Evolutionary conservation across 495 filamentous ascomycete genomes (phyloP), one percentile per base, ranked within the genome.

Genomic region (Halenospora varia): DNA sequence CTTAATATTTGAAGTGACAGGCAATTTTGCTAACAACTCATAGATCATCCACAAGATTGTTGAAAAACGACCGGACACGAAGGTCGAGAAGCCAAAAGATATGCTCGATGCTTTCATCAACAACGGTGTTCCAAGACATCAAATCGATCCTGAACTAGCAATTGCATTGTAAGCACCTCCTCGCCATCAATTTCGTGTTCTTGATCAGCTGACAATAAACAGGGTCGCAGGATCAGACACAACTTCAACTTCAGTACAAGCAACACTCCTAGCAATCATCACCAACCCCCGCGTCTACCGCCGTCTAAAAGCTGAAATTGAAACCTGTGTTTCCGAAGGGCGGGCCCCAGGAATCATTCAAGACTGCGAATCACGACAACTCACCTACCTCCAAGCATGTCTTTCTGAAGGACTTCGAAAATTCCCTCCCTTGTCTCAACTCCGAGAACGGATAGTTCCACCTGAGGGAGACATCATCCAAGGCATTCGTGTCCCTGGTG

Each of bases 201-300:
- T n/a, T n/a, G n/a, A n/a, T n/a, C n/a, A n/a, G n/a, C n/a, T n/a
- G n/a, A n/a, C n/a, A n/a, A n/a, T 10, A 35, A n/a, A 73, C 95
- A 97, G 59, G n/a, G 48, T 53, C 15, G 60, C 56, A 0, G 84
- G 84, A 6, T 75, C 76, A 13, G 85, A 88, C 55, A 85, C 85
- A 4, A 84, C 82, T 0, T 82, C 82, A 0, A 83, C 81, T 2
- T 74, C 82, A 24, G 75, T 87, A 60, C 74, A 81, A 51, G 75
- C 70, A 1, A 73, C 80, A 39, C 72, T 88, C 60, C 66, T 78
- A 15, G 77, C 79, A 57, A 62, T 87, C 15, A 66, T 86, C 18
- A 65, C 66, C 1, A 70, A 77, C 49, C 67, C 69, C 6, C 48
- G 61, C 0, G 71, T 79, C 10, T 86, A 83, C 57, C 66, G 64